These are phyloP conservation scores for Fusarium drepaniforme DNA, from an alignment of 2,329 filamentous ascomycete species.

Conservation along the genomic window DNA sequence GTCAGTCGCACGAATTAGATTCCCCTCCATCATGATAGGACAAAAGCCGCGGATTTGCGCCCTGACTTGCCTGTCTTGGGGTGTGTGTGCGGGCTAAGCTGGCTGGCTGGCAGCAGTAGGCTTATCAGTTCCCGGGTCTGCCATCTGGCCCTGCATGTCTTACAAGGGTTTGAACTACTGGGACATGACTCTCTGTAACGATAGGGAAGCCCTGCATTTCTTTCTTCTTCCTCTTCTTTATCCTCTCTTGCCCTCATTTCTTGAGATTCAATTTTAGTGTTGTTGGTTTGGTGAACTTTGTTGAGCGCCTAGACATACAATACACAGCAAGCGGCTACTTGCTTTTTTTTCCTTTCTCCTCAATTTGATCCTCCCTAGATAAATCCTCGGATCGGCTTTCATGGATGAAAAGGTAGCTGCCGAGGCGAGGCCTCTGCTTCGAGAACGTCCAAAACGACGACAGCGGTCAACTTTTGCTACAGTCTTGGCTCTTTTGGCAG, in stretches of 20 bases:
- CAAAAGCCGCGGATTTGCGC: not conserved
- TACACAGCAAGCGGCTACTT: not conserved
- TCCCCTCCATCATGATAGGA: conserved; percentile 27
- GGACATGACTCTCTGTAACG: not conserved
- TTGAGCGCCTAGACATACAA: not conserved
- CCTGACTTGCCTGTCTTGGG: not conserved
- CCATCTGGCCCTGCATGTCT: conserved; percentile 13
- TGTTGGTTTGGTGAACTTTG: not conserved
- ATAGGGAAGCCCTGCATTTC: not conserved
- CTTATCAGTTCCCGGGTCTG: not conserved
- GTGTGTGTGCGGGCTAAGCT: not conserved
- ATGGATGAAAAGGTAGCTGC: not conserved
- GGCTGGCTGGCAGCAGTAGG: not conserved
- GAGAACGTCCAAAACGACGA: conserved; percentile 9
- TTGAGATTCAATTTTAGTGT: not conserved
- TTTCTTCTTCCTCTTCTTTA: not conserved
- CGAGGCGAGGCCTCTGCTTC: conserved; percentile 31
- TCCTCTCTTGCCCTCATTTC: not conserved
- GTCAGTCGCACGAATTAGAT: conserved; percentile 17
- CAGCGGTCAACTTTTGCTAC: not conserved
- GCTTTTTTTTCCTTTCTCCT: conserved; percentile 1
- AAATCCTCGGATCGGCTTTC: not conserved
- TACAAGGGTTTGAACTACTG: not conserved
- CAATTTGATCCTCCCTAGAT: not conserved
- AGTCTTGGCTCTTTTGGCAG: conserved; percentile 34